Evolutionary conservation across 129 eudicot species (phyloP), one percentile per base, ranked within the genome.

Genomic region (Erigeron canadensis): DNA sequence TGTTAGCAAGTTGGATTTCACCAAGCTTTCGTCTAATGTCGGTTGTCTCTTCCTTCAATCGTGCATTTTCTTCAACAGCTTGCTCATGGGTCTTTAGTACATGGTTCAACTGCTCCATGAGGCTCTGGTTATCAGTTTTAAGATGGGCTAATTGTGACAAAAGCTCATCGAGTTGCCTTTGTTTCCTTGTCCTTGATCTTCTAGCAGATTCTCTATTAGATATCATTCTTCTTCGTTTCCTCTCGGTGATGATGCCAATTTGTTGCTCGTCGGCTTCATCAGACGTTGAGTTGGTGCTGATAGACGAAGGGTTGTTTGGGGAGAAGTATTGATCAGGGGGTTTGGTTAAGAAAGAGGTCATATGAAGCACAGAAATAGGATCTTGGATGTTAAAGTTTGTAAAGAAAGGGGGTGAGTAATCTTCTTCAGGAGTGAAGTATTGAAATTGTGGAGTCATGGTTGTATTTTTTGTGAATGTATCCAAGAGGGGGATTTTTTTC

Each of bases 181-280:
- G 95, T 55, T 88, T 88, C 61, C 95, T 64, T 89, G 85, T 81
- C 72, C 95, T 76, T 12, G 95, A 85, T 47, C 95, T 81, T 12
- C 95, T 54, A 15, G 90, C 95, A 4, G 95, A 88, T 61, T 88
- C 95, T 23, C 95, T 63, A 77, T 88, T 88, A 0, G 95, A 88
- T 45, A 88, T 80, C 90, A 85, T 88, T 65, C 95, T 82, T 70
- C 95, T 82, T 4, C 82, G 83, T 72, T 69, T 85, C 40, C 95
- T 77, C 71, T 88, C 88, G 28, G 79, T 80, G 10, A 88, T 78
- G 50, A 83, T 48, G 60, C 45, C 53, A 18, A 7, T 63, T 34
- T 69, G 77, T 18, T 63, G 84, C 56, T 88, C 95, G 5, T 85
- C 90, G 7, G 82, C 84, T 67, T 88, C 95, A 39, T 85, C 95